A percentile compares a stretch with the other conserved stretches of the same genome.
Conservation (phyloP, 1,284 basidiomycete species). For the Trametes pubescens region DNA sequence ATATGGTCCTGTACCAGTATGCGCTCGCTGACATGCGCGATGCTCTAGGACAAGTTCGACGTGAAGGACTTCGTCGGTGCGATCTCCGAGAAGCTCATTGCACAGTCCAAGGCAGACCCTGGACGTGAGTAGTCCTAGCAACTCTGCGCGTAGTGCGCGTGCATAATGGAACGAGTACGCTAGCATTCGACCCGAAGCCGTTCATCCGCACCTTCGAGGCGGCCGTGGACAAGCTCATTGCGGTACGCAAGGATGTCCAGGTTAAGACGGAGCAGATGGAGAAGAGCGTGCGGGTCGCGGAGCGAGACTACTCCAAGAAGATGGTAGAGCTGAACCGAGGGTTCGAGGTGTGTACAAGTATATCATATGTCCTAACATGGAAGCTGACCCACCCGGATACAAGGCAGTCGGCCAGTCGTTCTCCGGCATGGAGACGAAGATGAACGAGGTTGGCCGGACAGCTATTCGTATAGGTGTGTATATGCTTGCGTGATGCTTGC, state of each 20-base stretch:
- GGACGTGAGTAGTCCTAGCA: constrained; percentile 69
- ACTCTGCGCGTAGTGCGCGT: not conserved
- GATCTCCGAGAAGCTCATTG: constrained; percentile 87
- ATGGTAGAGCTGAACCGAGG: constrained; percentile 92
- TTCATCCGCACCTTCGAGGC: constrained; percentile 94
- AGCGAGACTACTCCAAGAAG: constrained; percentile 94
- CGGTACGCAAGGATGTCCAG: constrained; percentile 88
- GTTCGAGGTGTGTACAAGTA: constrained; percentile 75
- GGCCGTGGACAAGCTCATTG: constrained; percentile 87
- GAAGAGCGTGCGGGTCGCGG: constrained; percentile 88
- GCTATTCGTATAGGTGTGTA: constrained; percentile 90
- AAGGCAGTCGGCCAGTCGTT: constrained; percentile 88
- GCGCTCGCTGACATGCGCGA: not conserved
- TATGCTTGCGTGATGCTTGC: not conserved
- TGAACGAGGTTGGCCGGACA: constrained; percentile 94
- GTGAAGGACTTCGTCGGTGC: constrained; percentile 89
- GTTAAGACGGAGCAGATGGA: constrained; percentile 91
- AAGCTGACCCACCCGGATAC: not conserved
- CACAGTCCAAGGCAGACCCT: constrained; percentile 81
- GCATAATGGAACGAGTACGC: not conserved
- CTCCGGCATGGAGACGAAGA: constrained; percentile 84
- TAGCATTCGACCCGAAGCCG: constrained; percentile 93
- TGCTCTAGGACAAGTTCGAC: constrained; percentile 83
- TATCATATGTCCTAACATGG: not conserved
- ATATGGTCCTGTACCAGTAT: too few species aligned